Base-by-base conservation (phyloP, 805 yeast genomes). In the Yamadazyma nakazawae region DNA sequence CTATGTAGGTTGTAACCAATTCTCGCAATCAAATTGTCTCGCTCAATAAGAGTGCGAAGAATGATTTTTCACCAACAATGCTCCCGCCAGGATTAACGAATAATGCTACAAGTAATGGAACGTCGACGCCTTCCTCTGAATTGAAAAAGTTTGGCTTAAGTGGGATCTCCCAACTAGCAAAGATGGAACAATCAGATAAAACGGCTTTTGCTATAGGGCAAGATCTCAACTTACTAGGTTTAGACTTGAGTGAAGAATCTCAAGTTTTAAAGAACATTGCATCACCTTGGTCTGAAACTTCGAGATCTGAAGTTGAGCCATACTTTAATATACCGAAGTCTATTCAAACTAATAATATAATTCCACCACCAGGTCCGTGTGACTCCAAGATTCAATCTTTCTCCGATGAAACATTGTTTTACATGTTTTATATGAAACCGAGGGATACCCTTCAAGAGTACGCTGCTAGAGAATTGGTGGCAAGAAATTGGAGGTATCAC, bases 401-500 rank as follows among this genome's bases (percentile, higher is more conserved):
- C 53, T 82, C 87, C 43, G 98, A 94, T 58, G 97, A 92, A 59
- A 94, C 98, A 0, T 71, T 94, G 35, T 94, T 94, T 62, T 94
- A 87, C 66, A 85, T 94, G 14, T 94, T 94, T 63, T 94, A 94
- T 66, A 87, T 95, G 54, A 89, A 84, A 72, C 96, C 99, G 5
- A 82, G 89, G 45, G 97, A 94, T 62, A 82, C 89, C 3, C 73
- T 92, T 62, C 99, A 94, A 66, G 99, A 94, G 63, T 79, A 90
- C 47, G 95, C 96, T 4, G 95, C 97, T 5, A 75, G 92, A 49
- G 98, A 92, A 64, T 77, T 94, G 55, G 88, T 89, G 57, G 82
- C 82, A 52, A 78, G 99, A 57, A 94, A 92, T 67, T 94, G 99
- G 99, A 79, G 98, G 55, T 94, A 88, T 61, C 99, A 94, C 68